These are phyloP conservation scores for Pythium guiyangense DNA, from an alignment of 352 stramenopile genomes.

Conservation along the genomic window DNA sequence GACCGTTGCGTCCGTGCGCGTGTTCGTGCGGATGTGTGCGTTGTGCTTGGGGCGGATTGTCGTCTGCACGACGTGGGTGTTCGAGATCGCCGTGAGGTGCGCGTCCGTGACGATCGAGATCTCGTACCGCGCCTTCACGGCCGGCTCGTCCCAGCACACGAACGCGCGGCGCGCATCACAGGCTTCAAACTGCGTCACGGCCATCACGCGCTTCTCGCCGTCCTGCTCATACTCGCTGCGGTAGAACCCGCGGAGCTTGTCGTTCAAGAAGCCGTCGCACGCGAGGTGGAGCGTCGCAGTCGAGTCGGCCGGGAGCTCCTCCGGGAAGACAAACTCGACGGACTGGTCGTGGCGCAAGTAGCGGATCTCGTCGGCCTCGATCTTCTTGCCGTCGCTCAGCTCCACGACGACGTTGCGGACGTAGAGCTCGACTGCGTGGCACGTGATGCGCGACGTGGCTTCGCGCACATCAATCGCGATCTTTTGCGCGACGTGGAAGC, in stretches of 20 bases:
- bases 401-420: slow-evolving; percentile 65
- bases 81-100: slow-evolving; percentile 91
- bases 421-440: slow-evolving; percentile 94
- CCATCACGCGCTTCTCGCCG: slow-evolving; percentile 90
- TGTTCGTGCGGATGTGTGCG: slow-evolving; percentile 41
- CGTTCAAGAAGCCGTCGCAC: slow-evolving; percentile 80
- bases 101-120: slow-evolving; percentile 91
- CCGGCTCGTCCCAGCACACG: slow-evolving; percentile 97
- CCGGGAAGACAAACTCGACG: slow-evolving; percentile 52
- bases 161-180: slow-evolving; percentile 92
- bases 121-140: slow-evolving; percentile 93
- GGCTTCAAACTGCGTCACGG: slow-evolving; percentile 82
- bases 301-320: slow-evolving; percentile 27
- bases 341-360: slow-evolving; percentile 47
- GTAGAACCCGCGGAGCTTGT: slow-evolving; percentile 97
- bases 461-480: slow-evolving; percentile 50
- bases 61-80: slow-evolving; percentile 94
- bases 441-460: slow-evolving; percentile 72
- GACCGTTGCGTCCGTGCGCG: slow-evolving; percentile 30
- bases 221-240: slow-evolving; percentile 91
- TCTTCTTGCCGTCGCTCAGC: slow-evolving; percentile 18
- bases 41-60: slow-evolving; percentile 52
- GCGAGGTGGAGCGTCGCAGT: slow-evolving; percentile 34
- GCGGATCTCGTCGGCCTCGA: slow-evolving; percentile 43
- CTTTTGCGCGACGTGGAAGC: slow-evolving; percentile 66